Conservation (phyloP, 2,329 filamentous ascomycete genomes). For the Fusarium kyushuense region DNA sequence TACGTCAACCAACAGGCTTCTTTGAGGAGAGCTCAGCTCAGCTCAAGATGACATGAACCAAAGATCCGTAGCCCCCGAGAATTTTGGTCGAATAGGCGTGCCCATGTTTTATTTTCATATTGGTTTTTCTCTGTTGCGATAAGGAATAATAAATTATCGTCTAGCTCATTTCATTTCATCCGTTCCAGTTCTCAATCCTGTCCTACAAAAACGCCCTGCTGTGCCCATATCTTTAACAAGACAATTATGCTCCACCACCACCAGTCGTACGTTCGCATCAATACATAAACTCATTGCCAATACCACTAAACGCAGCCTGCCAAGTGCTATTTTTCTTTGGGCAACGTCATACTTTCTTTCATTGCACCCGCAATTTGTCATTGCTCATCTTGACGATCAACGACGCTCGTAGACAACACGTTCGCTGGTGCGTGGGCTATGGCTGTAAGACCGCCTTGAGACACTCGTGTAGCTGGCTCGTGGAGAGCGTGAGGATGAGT, state of each 20-base stretch:
- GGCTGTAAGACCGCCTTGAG: slow-evolving; percentile 53
- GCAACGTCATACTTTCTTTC: slow-evolving; percentile 30
- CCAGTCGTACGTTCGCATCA: slow-evolving; percentile 22
- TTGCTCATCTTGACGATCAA: slow-evolving; percentile 8
- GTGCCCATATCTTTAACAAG: slow-evolving; percentile 10
- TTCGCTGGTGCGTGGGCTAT: slow-evolving; percentile 60
- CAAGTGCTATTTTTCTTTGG: slow-evolving; percentile 19
- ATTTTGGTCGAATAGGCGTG: slow-evolving; percentile 11
- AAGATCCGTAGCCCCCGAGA: slow-evolving; percentile 35
- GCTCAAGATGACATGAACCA: background rate
- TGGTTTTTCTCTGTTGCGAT: background rate
- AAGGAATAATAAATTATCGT: slow-evolving; percentile 2
- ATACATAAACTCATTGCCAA: slow-evolving; percentile 32
- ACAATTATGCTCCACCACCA: slow-evolving; percentile 6
- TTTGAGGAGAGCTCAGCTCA: background rate
- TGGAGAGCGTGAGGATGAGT: slow-evolving; percentile 53
- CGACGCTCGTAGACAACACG: slow-evolving; percentile 41
- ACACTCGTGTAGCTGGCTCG: slow-evolving; percentile 59
- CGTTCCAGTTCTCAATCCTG: slow-evolving; percentile 2
- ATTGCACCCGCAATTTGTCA: slow-evolving; percentile 1
- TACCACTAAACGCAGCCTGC: slow-evolving; percentile 32
- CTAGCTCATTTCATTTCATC: slow-evolving; percentile 5
- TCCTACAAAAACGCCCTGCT: slow-evolving; percentile 29
- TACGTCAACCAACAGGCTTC: slow-evolving; percentile 22
- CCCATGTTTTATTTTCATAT: background rate